phyloP scores from a whole-genome alignment of 2,329 filamentous ascomycete species.

The Colletotrichum navitas region DNA sequence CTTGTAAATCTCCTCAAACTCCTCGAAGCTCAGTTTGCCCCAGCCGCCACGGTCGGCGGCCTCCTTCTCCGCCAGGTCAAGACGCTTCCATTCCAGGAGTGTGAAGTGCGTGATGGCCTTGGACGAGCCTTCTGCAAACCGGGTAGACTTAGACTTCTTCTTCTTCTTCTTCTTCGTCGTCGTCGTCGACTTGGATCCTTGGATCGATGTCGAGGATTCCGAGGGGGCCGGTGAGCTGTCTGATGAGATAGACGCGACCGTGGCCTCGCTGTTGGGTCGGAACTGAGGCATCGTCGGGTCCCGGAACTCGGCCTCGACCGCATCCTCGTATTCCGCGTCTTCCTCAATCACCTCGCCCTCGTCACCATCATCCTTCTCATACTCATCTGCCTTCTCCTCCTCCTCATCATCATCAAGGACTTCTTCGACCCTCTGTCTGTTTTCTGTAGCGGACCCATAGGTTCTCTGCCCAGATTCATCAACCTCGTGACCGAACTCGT shows the following conservation, averaged over 20 bases:
- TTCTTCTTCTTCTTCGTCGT: constrained; percentile 38
- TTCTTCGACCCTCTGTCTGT: constrained; percentile 38
- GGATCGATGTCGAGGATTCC: constrained; percentile 9
- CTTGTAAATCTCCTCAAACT: constrained; percentile 83
- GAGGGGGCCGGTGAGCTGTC: constrained; percentile 12
- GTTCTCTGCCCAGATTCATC: constrained; percentile 42
- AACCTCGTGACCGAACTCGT: constrained; percentile 45
- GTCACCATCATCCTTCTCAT: constrained; percentile 17
- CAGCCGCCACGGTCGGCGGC: constrained; percentile 80
- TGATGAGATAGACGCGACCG: constrained; percentile 36
- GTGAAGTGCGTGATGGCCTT: constrained; percentile 50
- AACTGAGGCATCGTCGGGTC: constrained; percentile 79
- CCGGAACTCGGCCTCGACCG: constrained; percentile 48
- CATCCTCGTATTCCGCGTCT: constrained; percentile 40
- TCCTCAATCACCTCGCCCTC: constrained; percentile 40
- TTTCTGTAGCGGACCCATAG: neutral
- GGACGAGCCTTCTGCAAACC: constrained; percentile 45
- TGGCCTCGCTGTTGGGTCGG: constrained; percentile 64
- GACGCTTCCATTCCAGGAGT: constrained; percentile 63
- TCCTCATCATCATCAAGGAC: constrained; percentile 39
- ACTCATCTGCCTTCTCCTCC: constrained; percentile 39
- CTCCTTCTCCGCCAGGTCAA: constrained; percentile 77
- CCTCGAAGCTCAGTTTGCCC: constrained; percentile 80
- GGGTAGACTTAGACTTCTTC: constrained; percentile 35
- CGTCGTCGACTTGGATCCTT: constrained; percentile 12